Base-by-base conservation (phyloP, 176 grass and related monocot species). In the Chrysopogon serrulatus region DNA sequence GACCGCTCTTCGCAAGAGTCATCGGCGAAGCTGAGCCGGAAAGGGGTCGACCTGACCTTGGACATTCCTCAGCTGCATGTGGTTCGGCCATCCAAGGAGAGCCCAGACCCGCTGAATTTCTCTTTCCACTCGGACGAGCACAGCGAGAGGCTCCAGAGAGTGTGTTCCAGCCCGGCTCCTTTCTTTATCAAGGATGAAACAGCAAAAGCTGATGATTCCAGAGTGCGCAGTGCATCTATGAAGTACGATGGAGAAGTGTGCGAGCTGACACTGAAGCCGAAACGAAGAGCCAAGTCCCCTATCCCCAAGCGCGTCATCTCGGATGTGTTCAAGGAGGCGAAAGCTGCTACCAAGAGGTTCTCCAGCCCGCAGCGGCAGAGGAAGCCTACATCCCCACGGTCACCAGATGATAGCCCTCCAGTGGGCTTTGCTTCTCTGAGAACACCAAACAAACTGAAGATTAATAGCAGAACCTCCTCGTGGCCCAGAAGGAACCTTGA, bases 291-390 rank as follows among this genome's bases (percentile, higher is more conserved):
- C 0, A 77, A 87, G 62, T 96, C 96, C 9, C 93, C 93, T 4
- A 82, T 92, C 77, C 89, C 91, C 9, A 82, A 78, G 2, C 90
- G 81, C 23, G 82, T 76, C 63, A 79, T 99, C 61, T 96, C 93
- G 0, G 93, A 96, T 54, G 83, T 79, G 28, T 96, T 99, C 60
- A 87, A 84, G 87, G 97, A 99, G 86, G 97, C 93, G 0, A 94
- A 87, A 68, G 81, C 82, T 83, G 86, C 89, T 34, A 91, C 86
- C 13, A 94, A 89, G 82, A 82, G 97, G 70, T 99, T 99, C 84
- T 90, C 93, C 40, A 96, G 91, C 14, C 97, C 97, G 27, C 97
- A 92, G 60, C 81, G 83, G 51, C 90, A 85, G 48, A 87, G 88
- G 77, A 94, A 78, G 83, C 59, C 80, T 30, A 42, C 36, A 8